Base-by-base conservation (phyloP, 352 stramenopile species). In the Phytophthora cajani region DNA sequence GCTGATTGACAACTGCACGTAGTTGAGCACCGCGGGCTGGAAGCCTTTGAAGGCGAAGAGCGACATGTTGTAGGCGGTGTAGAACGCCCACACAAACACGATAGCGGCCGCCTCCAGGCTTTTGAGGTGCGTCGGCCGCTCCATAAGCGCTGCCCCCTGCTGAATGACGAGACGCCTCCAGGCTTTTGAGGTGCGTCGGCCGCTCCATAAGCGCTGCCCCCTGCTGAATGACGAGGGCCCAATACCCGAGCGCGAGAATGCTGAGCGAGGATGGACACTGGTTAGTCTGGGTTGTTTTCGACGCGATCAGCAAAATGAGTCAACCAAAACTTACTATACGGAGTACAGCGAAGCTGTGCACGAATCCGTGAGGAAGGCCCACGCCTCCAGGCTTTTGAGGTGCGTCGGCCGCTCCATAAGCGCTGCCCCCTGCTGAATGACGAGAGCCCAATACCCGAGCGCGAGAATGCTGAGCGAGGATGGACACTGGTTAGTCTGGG, bases 1-100 rank as follows among this genome's bases (percentile, higher is more conserved):
- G 23, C 68, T 80, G 1, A 75, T 33, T 10, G 71, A 71, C 21
- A 85, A 50, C 53, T 87, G 75, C 17, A 77, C 16, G 21, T 67
- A 72, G 44, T 75, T 69, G 8, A 80, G 71, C 17, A 58, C 50
- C 7, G 58, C 56, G 27, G 67, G 64, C 30, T 73, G 67, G 53
- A 80, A 82, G 2, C 75, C 75, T 64, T 80, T 80, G 38, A 69
- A 71, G 38, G 52, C 59, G 62, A 82, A 74, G 57, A 76, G 55
- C 5, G 56, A 71, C 47, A 71, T 64, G 53, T 74, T 72, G 53
- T 72, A 66, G 8, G 40, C 56, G 17, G 77, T 63, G 62, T 77
- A 78, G 42, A 82, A 79, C 23, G 10, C 62, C 72, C 72, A 82
- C 5, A 78, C 64, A 33, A 72, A 30, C 10, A 46, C 54, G 59